Base-by-base conservation (phyloP, 257 asterid species). In the Nicotiana tomentosiformis region DNA sequence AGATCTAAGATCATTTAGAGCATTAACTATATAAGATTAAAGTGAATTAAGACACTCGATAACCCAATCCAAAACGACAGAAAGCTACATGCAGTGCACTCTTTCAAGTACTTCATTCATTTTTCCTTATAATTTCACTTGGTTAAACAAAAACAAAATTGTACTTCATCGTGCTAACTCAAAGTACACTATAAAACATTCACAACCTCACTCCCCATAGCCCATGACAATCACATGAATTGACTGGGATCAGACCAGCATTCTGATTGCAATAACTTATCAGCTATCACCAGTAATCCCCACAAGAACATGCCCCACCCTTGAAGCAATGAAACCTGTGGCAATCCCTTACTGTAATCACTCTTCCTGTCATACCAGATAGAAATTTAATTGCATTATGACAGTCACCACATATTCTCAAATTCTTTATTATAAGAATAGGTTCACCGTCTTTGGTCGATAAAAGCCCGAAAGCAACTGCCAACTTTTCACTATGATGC, bases 401-500 rank as follows among this genome's bases (percentile, higher is more conserved):
- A 84, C 93, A 93, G 77, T 92, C 97, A 57, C 87, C 91, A 77
- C 97, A 93, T 64, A 93, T 91, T 83, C 94, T 92, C 89, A 92
- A 88, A 86, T 91, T 93, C 87, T 93, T 92, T 82, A 92, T 85
- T 15, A 93, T 92, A 46, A 92, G 84, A 77, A 92, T 87, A 65
- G 90, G 82, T 61, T 82, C 86, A 8, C 77, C 79, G 5, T 85
- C 80, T 78, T 84, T 83, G 5, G 89, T 90, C 1, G 87, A 83
- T 64, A 91, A 84, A 70, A 93, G 56, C 79, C 95, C 95, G 29
- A 89, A 91, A 30, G 90, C 95, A 82, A 90, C 92, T 5, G 97
- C 97, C 12, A 93, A 85, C 86, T 91, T 93, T 90, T 93, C 98
- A 53, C 94, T 91, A 74, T 92, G 95, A 90, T 91, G 89, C 85